These are phyloP conservation scores for Podospora appendiculata DNA, from an alignment of 495 filamentous ascomycete genomes.

Conservation along the genomic window DNA sequence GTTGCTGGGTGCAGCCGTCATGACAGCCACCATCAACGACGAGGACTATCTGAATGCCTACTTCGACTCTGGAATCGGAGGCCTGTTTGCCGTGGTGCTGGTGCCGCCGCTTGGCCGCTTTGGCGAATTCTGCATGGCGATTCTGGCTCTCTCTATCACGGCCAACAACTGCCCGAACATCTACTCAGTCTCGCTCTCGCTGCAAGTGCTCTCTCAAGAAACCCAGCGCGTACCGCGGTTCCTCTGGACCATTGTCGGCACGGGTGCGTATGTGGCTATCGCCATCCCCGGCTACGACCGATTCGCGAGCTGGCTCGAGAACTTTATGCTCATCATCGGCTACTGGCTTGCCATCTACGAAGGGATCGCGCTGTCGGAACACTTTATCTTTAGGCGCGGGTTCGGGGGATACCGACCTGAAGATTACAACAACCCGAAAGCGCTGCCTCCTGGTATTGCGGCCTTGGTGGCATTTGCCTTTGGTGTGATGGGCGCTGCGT, in stretches of 20 bases:
- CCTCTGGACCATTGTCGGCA: slow-evolving; percentile 64
- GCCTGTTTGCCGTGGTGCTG: slow-evolving; percentile 61
- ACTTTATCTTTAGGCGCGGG: slow-evolving; percentile 68
- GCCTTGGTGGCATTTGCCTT: slow-evolving; percentile 59
- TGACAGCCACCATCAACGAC: slow-evolving; percentile 51
- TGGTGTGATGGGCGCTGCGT: slow-evolving; percentile 64
- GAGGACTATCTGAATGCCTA: slow-evolving; percentile 56
- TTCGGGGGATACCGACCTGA: slow-evolving; percentile 54
- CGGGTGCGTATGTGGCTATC: slow-evolving; percentile 64
- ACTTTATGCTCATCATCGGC: slow-evolving; percentile 73
- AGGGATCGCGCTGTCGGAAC: slow-evolving; percentile 62
- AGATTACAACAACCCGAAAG: slow-evolving; percentile 49
- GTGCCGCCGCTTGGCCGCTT: slow-evolving; percentile 61
- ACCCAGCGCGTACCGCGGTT: slow-evolving; percentile 68
- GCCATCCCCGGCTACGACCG: slow-evolving; percentile 69
- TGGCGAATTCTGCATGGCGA: slow-evolving; percentile 74
- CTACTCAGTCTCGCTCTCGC: slow-evolving; percentile 70
- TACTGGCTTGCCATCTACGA: slow-evolving; percentile 86
- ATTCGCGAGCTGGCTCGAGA: slow-evolving; percentile 64
- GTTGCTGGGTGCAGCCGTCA: slow-evolving; percentile 70
- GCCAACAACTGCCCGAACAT: slow-evolving; percentile 87
- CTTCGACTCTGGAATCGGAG: slow-evolving; percentile 54
- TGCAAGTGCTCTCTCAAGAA: slow-evolving; percentile 61
- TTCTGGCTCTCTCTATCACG: slow-evolving; percentile 72
- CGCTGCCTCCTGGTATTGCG: slow-evolving; percentile 65